Evolutionary conservation across 192 early-diverging fungal genomes (phyloP), one percentile per base, ranked within the genome.

Genomic region (Ambispora gerdemannii): DNA sequence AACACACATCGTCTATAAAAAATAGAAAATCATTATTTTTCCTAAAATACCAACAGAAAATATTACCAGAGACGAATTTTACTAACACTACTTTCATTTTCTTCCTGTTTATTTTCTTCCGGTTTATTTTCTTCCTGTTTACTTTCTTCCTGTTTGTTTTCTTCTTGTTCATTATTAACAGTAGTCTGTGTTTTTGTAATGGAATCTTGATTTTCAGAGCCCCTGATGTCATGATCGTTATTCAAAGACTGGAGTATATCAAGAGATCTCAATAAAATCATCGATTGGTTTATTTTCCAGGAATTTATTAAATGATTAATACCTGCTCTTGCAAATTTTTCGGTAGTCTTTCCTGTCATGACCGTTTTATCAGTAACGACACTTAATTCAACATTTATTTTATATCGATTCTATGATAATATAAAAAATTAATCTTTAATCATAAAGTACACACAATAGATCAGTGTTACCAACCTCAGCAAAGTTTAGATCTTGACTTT

Each of bases 11-110:
- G 22, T 69, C 67, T 56, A 69, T 69, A 56, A 19, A 68, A 56
- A 56, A 68, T 55, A 58, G 24, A 24, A 68, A 68, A 55, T 56
- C 52, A 7, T 31, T 35, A 53, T 68, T 56, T 56, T 68, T 68
- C 33, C 67, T 36, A 68, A 68, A 56, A 68, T 56, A 68, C 20
- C 22, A 56, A 56, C 33, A 68, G 52, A 55, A 68, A 68, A 68
- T 68, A 68, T 67, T 51, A 67, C 64, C 43, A 51, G 31, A 67
- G 27, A 67, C 50, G 11, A 67, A 67, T 67, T 67, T 51, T 67
- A 67, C 64, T 51, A 67, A 67, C 50, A 25, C 49, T 67, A 50
- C 49, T 51, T 51, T 67, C 51, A 33, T 27, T 31, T 36, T 56
- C 32, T 56, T 22, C 52, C 20, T 2, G 27, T 32, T 50, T 27